Conservation (phyloP, 2,329 filamentous ascomycete genomes). For the Calonectria fujianensis region DNA sequence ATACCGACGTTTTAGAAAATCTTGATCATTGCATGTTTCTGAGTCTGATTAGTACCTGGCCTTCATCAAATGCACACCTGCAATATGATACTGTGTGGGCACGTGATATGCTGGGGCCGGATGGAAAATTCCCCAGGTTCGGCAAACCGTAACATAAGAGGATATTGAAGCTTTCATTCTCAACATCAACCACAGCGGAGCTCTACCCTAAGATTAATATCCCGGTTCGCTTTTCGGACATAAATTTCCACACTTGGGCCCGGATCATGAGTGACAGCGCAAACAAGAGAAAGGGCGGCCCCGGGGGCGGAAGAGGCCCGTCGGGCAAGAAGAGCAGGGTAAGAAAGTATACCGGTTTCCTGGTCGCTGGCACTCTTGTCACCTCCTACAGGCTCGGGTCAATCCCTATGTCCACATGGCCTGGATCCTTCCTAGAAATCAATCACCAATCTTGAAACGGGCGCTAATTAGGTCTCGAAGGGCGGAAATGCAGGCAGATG, state of each 20-base stretch:
- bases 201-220: too few relatives aligned
- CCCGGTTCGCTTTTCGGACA: not conserved
- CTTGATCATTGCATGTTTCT: not conserved
- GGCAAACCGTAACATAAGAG: not conserved
- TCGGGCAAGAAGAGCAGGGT: slow-evolving; percentile 66
- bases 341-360: slow-evolving; percentile 36
- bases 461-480: slow-evolving; percentile 55
- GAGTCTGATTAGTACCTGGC: not conserved
- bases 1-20: not conserved
- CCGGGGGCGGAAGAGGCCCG: slow-evolving; percentile 50
- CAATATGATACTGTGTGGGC: not conserved
- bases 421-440: not conserved
- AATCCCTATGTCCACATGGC: not conserved
- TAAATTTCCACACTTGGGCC: not conserved
- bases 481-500: slow-evolving; percentile 74
- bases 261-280: slow-evolving; percentile 56
- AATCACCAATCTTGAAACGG: slow-evolving; percentile 3
- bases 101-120: slow-evolving; percentile 33
- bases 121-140: slow-evolving; percentile 31
- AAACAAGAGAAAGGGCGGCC: slow-evolving; percentile 61
- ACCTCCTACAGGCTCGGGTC: not conserved
- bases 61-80: not conserved
- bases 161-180: not conserved
- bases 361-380: not conserved
- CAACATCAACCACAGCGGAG: not conserved